These are phyloP conservation scores for Alternaria brassicicola DNA, from an alignment of 2,329 filamentous ascomycete species.

Conservation along the genomic window DNA sequence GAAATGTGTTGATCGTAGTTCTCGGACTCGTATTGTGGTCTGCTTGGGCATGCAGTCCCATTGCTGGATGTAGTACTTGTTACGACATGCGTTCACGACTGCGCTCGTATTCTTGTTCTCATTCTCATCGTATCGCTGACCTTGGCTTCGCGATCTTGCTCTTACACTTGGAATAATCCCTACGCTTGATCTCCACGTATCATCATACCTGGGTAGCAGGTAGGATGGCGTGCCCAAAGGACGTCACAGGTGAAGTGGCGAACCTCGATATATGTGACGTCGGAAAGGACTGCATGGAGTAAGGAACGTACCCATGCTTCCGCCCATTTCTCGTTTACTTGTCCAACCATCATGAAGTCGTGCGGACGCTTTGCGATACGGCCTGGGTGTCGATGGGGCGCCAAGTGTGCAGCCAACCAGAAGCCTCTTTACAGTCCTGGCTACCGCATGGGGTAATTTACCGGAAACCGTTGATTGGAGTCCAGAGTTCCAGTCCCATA, in stretches of 20 bases:
- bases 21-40: not conserved
- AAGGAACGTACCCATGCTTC: not conserved
- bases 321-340: not conserved
- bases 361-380: not conserved
- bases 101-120: slow-evolving; percentile 4
- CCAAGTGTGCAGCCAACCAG: not conserved
- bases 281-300: not conserved
- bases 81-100: not conserved
- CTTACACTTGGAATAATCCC: not conserved
- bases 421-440: not conserved
- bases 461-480: not conserved
- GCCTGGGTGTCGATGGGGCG: not conserved
- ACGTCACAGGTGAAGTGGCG: not conserved
- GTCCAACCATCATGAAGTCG: not conserved
- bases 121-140: not conserved
- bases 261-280: not conserved
- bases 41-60: not conserved
- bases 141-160: not conserved
- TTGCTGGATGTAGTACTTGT: not conserved
- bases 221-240: not conserved
- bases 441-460: not conserved
- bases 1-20: not conserved
- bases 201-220: not conserved
- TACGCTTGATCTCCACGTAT: not conserved
- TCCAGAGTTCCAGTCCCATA: too few relatives aligned